Percentiles rank a stretch among this genome's conserved stretches.
Evolutionary conservation across 371 early-diverging fungal species (phyloP).

Genomic region (Circinella umbellata): DNA sequence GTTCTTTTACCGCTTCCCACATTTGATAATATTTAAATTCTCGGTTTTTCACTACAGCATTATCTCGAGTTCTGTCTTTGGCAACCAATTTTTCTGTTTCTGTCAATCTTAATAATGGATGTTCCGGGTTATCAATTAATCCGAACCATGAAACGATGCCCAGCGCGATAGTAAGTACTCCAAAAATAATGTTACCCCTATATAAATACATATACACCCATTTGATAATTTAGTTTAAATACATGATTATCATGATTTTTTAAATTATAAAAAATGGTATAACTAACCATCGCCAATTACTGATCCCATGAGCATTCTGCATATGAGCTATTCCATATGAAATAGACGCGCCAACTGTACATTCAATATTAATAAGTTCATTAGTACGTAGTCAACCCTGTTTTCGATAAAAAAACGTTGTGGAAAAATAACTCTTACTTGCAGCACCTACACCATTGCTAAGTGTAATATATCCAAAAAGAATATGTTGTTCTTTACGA

Average conservation of each 20-base stretch:
- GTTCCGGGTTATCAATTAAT: slow-evolving; percentile 38
- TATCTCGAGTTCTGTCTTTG: slow-evolving; percentile 35
- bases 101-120: slow-evolving; percentile 22
- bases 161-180: slow-evolving; percentile 22
- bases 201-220: not conserved
- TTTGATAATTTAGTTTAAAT: too few species aligned
- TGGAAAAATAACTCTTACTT: not conserved
- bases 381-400: too few species aligned
- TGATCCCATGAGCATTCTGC: slow-evolving; percentile 15
- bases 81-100: slow-evolving; percentile 35
- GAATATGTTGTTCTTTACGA: slow-evolving; percentile 31
- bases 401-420: too few species aligned
- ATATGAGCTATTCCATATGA: slow-evolving; percentile 27
- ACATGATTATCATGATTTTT: too few species aligned
- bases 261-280: too few species aligned
- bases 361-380: too few species aligned
- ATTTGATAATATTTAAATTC: slow-evolving; percentile 32
- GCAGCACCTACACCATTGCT: slow-evolving; percentile 21
- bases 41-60: slow-evolving; percentile 31
- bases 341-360: slow-evolving; percentile 24
- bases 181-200: slow-evolving; percentile 41
- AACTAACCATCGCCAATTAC: slow-evolving; percentile 13
- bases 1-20: slow-evolving; percentile 35
- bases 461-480: slow-evolving; percentile 26
- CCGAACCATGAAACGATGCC: slow-evolving; percentile 32